Evolutionary conservation across 2,329 filamentous ascomycete genomes (phyloP).

Genomic region (Albifimbria verrucaria): DNA sequence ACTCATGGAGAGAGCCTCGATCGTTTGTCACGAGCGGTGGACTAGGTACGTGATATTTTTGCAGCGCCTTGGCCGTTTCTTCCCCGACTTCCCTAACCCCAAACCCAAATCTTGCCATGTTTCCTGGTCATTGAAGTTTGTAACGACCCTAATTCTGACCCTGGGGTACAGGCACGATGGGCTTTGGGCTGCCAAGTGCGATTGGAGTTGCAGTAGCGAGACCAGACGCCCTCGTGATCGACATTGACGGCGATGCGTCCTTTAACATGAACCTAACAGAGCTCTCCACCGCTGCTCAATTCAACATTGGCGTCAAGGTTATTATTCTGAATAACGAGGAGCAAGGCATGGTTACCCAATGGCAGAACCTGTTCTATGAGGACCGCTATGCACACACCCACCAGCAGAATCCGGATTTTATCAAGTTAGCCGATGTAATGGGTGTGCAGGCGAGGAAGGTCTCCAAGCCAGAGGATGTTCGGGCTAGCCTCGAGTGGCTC

Average conservation of each 20-base stretch:
- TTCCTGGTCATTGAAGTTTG: not conserved
- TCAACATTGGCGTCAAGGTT: conserved; percentile 94
- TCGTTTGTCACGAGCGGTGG: conserved; percentile 97
- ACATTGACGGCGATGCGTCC: conserved; percentile 97
- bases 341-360: conserved; percentile 98
- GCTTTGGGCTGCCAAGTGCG: conserved; percentile 87
- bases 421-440: conserved; percentile 91
- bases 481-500: conserved; percentile 80
- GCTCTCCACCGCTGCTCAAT: conserved; percentile 87
- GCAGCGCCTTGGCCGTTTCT: conserved; percentile 2
- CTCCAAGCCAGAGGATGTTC: conserved; percentile 71
- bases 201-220: conserved; percentile 74
- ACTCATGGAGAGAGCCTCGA: conserved; percentile 86
- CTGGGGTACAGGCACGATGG: conserved; percentile 58
- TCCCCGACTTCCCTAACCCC: too few species aligned
- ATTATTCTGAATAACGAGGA: conserved; percentile 96
- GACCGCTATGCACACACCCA: conserved; percentile 91
- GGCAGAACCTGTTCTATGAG: conserved; percentile 97
- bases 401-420: conserved; percentile 92
- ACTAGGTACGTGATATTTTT: conserved; percentile 44
- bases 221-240: conserved; percentile 79
- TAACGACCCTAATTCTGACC: conserved; percentile 38
- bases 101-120: too few species aligned
- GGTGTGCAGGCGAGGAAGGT: conserved; percentile 72
- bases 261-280: conserved; percentile 99